Percentiles rank a stretch among this genome's conserved stretches.
Evolutionary conservation across 2,329 filamentous ascomycete species (phyloP).

Genomic region (Fusarium paranaense): DNA sequence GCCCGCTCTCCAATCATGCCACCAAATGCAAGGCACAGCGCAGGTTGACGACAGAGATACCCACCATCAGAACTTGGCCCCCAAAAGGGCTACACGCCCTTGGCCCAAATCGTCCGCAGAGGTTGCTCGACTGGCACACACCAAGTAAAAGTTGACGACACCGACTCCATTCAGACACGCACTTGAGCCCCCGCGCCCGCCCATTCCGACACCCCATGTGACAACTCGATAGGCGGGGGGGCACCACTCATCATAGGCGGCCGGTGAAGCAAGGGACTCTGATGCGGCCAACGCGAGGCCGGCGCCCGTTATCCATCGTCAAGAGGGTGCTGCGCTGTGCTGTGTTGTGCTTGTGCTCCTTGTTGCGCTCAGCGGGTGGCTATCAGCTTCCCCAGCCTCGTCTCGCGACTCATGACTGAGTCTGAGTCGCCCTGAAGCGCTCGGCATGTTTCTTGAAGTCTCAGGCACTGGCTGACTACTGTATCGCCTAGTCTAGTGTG

Average conservation of each 20-base stretch:
- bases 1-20: constrained; percentile 42
- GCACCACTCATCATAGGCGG: constrained; percentile 31
- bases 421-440: constrained; percentile 9
- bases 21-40: constrained; percentile 46
- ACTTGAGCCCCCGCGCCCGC: constrained; percentile 34
- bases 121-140: constrained; percentile 30
- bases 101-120: constrained; percentile 11
- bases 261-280: constrained; percentile 43
- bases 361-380: not conserved
- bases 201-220: constrained; percentile 43
- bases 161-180: constrained; percentile 22
- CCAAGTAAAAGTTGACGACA: constrained; percentile 33
- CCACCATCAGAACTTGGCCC: constrained; percentile 32
- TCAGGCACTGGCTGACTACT: constrained; percentile 7
- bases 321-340: not conserved
- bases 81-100: constrained; percentile 30
- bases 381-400: constrained; percentile 20
- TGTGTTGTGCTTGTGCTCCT: not conserved
- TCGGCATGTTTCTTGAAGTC: constrained; percentile 31
- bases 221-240: constrained; percentile 40
- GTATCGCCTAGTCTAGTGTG: not conserved
- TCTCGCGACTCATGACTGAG: constrained; percentile 7
- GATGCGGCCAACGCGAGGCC: constrained; percentile 16
- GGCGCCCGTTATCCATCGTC: not conserved
- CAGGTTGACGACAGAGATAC: constrained; percentile 44